phyloP scores from a whole-genome alignment of 2,329 filamentous ascomycete species.

The Paramyrothecium roridum region DNA sequence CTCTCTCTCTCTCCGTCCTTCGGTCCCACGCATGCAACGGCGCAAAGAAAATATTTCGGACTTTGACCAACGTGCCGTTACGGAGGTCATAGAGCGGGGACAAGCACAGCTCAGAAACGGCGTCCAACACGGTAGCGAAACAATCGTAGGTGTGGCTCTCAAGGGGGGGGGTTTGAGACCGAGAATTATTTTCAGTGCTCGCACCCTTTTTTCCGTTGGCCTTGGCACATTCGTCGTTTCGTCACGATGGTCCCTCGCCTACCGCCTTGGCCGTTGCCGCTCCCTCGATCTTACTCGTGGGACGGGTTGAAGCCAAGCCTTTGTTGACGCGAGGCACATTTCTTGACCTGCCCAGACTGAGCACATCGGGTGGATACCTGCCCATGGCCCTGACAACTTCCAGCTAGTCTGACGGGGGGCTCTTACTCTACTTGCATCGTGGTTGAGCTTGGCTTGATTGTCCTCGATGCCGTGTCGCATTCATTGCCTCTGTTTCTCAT shows the following conservation, averaged over 20 bases:
- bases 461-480: too few relatives aligned
- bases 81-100: too few relatives aligned
- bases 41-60: too few relatives aligned
- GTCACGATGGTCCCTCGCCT: not conserved
- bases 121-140: too few relatives aligned
- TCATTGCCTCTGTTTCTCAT: too few relatives aligned
- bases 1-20: too few relatives aligned
- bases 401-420: not conserved
- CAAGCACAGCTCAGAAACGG: too few relatives aligned
- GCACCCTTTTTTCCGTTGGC: not conserved
- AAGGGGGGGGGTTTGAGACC: too few relatives aligned
- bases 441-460: too few relatives aligned
- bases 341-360: not conserved
- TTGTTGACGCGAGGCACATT: not conserved
- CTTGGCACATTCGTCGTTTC: not conserved
- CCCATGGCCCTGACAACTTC: not conserved
- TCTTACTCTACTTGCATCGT: not conserved
- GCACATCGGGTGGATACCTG: not conserved
- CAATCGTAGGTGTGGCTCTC: too few relatives aligned
- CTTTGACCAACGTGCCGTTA: too few relatives aligned
- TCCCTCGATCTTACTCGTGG: not conserved
- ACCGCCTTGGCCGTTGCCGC: not conserved
- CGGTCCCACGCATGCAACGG: too few relatives aligned
- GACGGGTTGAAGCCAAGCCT: not conserved
- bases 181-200: not conserved